phyloP scores from a whole-genome alignment of 768 basidiomycete species.

The Hysterangium stoloniferum region DNA sequence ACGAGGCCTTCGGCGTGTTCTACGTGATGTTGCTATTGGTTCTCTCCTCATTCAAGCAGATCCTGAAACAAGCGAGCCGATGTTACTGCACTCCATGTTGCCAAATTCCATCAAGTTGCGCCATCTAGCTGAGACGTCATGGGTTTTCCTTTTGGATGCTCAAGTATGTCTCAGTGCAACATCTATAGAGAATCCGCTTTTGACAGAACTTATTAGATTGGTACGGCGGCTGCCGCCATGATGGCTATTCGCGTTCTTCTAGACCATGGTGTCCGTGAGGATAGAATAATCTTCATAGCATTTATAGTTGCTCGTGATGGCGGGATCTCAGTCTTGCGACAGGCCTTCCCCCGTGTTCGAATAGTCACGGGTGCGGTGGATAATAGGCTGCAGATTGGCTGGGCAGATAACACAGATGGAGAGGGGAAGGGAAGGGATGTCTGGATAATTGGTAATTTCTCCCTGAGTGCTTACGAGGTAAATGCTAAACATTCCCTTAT shows the following conservation, averaged over 20 bases:
- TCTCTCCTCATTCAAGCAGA: constrained; percentile 90
- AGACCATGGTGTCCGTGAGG: constrained; percentile 83
- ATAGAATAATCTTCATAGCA: constrained; percentile 82
- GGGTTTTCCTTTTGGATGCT: constrained; percentile 85
- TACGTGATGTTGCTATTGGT: constrained; percentile 80
- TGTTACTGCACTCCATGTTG: constrained; percentile 75
- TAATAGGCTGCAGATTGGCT: constrained; percentile 63
- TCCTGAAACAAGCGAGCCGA: constrained; percentile 73
- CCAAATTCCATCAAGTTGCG: constrained; percentile 65
- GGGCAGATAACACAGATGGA: constrained; percentile 51
- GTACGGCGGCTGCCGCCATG: constrained; percentile 86
- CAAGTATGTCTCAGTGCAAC: constrained; percentile 42
- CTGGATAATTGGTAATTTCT: constrained; percentile 51
- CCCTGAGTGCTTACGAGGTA: constrained; percentile 2
- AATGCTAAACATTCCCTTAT: background rate
- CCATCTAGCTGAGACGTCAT: constrained; percentile 55
- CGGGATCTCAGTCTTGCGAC: constrained; percentile 66
- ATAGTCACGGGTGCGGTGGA: constrained; percentile 85
- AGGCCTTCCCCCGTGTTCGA: constrained; percentile 78
- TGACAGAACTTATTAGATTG: constrained; percentile 47
- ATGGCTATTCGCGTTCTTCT: constrained; percentile 93
- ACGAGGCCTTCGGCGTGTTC: constrained; percentile 81
- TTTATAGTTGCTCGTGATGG: constrained; percentile 83
- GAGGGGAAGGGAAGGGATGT: constrained; percentile 52
- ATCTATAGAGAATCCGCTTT: background rate